Conservation (phyloP, 768 basidiomycete genomes). For the Lentinula sp. region DNA sequence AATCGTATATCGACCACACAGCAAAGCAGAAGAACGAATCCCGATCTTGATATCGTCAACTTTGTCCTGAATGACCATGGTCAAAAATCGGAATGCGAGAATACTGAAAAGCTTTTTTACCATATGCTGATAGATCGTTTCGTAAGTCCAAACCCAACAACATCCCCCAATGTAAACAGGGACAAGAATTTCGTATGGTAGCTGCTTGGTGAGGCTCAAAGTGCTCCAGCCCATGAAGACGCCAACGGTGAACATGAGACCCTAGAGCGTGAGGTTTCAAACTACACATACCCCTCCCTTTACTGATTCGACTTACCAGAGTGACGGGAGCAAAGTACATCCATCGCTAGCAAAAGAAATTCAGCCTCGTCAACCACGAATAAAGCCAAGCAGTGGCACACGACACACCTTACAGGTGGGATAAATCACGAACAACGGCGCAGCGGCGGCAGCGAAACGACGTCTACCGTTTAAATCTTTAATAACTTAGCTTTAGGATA, state of each 20-base stretch:
- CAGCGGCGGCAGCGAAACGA: neutral
- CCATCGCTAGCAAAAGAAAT: slow-evolving; percentile 18
- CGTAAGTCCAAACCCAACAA: slow-evolving; percentile 25
- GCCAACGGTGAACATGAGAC: slow-evolving; percentile 25
- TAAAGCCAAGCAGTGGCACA: neutral
- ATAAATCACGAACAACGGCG: slow-evolving; percentile 24
- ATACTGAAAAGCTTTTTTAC: slow-evolving; percentile 8
- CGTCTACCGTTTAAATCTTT: neutral
- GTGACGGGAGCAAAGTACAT: slow-evolving; percentile 23
- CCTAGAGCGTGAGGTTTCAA: slow-evolving; percentile 12
- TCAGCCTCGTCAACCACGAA: neutral
- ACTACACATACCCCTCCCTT: neutral
- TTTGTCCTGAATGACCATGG: slow-evolving; percentile 38
- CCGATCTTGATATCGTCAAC: slow-evolving; percentile 50
- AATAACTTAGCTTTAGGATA: neutral
- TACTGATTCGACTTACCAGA: slow-evolving; percentile 13
- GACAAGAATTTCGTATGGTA: slow-evolving; percentile 19
- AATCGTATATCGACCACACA: slow-evolving; percentile 40
- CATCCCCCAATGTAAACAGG: slow-evolving; percentile 20
- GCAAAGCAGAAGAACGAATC: slow-evolving; percentile 53
- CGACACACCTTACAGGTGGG: slow-evolving; percentile 24
- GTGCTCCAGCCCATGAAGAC: slow-evolving; percentile 27
- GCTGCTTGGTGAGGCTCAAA: slow-evolving; percentile 13
- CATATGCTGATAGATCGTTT: slow-evolving; percentile 27
- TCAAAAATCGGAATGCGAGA: neutral